Evolutionary conservation across 805 yeast genomes (phyloP).

Genomic region (Nakazawaea ishiwadae): DNA sequence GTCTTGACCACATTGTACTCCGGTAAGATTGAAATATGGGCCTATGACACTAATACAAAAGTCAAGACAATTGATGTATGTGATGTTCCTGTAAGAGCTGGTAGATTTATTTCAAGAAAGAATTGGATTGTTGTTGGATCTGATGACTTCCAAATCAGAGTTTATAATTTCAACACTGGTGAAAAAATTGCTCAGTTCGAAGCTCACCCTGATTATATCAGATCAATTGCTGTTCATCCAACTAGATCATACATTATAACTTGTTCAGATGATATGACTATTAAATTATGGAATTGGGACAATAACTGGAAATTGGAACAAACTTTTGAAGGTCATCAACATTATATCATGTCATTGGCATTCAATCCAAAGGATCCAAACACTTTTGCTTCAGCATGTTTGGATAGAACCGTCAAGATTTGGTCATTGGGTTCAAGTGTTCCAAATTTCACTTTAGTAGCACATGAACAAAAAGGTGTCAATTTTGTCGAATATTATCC

Average conservation of each 20-base stretch:
- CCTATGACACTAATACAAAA: constrained; percentile 77
- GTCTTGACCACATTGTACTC: constrained; percentile 84
- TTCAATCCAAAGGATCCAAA: constrained; percentile 97
- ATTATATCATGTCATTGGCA: constrained; percentile 89
- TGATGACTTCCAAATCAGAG: constrained; percentile 92
- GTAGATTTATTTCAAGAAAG: constrained; percentile 90
- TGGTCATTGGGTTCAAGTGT: constrained; percentile 88
- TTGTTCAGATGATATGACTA: constrained; percentile 86
- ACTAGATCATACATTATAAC: constrained; percentile 85
- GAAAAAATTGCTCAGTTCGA: constrained; percentile 94
- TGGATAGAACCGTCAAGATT: constrained; percentile 93
- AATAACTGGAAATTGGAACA: constrained; percentile 86
- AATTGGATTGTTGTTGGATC: constrained; percentile 96
- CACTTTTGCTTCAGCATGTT: constrained; percentile 95
- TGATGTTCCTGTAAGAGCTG: constrained; percentile 95
- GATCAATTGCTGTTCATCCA: constrained; percentile 93
- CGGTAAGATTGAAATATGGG: constrained; percentile 91
- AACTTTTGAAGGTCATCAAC: constrained; percentile 91
- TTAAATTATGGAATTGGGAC: constrained; percentile 98
- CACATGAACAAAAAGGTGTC: constrained; percentile 92
- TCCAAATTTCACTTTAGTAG: constrained; percentile 88
- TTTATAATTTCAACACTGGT: constrained; percentile 91
- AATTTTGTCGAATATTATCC: constrained; percentile 97
- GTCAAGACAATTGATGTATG: constrained; percentile 92
- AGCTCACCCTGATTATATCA: constrained; percentile 96